Conservation (phyloP, 306 rosid genomes). For the Begonia peltatifolia region DNA sequence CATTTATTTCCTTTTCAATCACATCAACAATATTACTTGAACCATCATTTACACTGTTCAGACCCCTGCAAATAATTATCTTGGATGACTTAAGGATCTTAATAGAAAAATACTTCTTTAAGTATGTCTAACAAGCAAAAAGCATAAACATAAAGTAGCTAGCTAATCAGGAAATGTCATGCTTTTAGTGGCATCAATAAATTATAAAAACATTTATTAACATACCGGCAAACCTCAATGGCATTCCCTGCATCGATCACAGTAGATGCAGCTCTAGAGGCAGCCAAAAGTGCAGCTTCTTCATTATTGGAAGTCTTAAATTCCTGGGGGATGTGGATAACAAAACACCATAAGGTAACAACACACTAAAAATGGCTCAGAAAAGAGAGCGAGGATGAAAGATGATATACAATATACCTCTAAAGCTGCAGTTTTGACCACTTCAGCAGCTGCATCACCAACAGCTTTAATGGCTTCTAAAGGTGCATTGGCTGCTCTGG, state of each 20-base stretch:
- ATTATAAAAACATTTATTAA: too few species aligned
- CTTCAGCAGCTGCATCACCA: slow-evolving; percentile 95
- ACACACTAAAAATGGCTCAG: background rate
- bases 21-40: slow-evolving; percentile 21
- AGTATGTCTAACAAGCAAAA: too few species aligned
- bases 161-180: too few species aligned
- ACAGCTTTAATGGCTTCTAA: slow-evolving; percentile 90
- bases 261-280: slow-evolving; percentile 77
- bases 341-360: background rate
- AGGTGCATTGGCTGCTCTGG: slow-evolving; percentile 86
- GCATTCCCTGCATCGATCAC: slow-evolving; percentile 89
- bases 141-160: background rate
- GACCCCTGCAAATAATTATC: slow-evolving; percentile 46
- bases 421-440: slow-evolving; percentile 84
- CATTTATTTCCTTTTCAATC: slow-evolving; percentile 32
- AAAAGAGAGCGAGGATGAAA: too few species aligned
- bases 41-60: slow-evolving; percentile 21
- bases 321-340: slow-evolving; percentile 39
- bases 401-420: slow-evolving; percentile 34
- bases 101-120: too few species aligned
- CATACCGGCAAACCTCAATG: slow-evolving; percentile 72
- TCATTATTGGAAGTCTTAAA: slow-evolving; percentile 47
- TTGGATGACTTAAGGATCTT: slow-evolving; percentile 6
- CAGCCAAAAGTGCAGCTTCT: slow-evolving; percentile 81
- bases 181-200: too few species aligned